Evolutionary conservation across 495 filamentous ascomycete species (phyloP).

Genomic region (Thermochaetoides thermophila): DNA sequence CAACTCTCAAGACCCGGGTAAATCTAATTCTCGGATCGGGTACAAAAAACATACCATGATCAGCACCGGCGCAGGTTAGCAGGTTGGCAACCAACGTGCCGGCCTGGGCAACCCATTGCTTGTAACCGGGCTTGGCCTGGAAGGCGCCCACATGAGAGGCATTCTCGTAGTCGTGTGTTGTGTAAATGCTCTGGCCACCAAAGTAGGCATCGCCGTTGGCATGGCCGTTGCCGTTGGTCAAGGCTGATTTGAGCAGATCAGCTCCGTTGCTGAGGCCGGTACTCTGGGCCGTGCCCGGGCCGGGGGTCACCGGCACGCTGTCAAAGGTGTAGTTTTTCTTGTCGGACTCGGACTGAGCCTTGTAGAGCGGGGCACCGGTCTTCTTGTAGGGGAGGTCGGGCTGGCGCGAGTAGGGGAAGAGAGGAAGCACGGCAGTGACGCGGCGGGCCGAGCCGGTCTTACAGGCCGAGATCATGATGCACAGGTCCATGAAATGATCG

Average conservation of each 20-base stretch:
- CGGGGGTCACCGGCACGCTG: constrained; percentile 74
- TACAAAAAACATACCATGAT: constrained; percentile 46
- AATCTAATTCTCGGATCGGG: background rate
- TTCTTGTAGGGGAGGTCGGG: constrained; percentile 96
- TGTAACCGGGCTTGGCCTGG: constrained; percentile 79
- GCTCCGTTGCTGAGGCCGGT: constrained; percentile 46
- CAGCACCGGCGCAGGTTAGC: constrained; percentile 86
- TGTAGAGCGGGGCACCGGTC: constrained; percentile 71
- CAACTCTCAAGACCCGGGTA: no score
- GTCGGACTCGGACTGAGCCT: constrained; percentile 39
- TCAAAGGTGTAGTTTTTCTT: constrained; percentile 78
- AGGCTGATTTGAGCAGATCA: constrained; percentile 33
- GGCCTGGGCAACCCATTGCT: constrained; percentile 96
- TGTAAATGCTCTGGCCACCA: constrained; percentile 29
- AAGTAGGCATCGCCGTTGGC: constrained; percentile 7
- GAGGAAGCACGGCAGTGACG: constrained; percentile 85
- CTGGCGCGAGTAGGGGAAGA: constrained; percentile 93
- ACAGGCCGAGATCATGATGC: constrained; percentile 94
- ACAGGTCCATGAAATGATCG: constrained; percentile 86
- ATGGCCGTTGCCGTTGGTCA: constrained; percentile 10
- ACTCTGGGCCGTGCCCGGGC: constrained; percentile 48
- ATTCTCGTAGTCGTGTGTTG: constrained; percentile 44
- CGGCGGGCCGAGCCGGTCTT: constrained; percentile 86
- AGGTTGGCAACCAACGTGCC: constrained; percentile 91
- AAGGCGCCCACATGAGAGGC: constrained; percentile 44